Base-by-base conservation (phyloP, 257 asterid species). In the Osmanthus fragrans region DNA sequence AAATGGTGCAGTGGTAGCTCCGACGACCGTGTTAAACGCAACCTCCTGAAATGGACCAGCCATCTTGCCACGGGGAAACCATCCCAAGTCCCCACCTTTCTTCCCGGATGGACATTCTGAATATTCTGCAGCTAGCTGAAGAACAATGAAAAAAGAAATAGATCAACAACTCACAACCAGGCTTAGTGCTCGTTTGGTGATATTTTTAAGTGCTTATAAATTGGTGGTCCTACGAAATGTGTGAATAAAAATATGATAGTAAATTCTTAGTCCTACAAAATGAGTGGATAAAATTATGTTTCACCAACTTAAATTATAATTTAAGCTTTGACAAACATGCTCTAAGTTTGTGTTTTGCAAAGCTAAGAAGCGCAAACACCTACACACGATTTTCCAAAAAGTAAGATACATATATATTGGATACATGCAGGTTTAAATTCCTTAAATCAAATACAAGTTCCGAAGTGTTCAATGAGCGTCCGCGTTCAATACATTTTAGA, bases 1-100 rank as follows among this genome's bases (percentile, higher is more conserved):
- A 56, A 93, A 93, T 0, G 99, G 99, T 51, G 97, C 92, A 70
- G 97, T 90, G 64, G 97, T 92, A 68, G 73, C 95, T 60, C 99
- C 99, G 64, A 96, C 87, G 21, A 90, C 87, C 23, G 99, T 90
- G 89, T 82, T 90, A 77, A 96, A 96, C 27, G 99, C 99, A 78
- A 96, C 99, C 77, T 96, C 99, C 91, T 96, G 99, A 88, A 96
- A 96, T 1, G 99, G 99, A 69, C 99, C 98, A 36, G 99, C 99
- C 98, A 96, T 93, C 80, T 96, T 96, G 47, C 99, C 98, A 37
- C 99, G 97, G 1, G 99, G 99, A 79, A 96, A 93, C 98, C 98
- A 96, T 81, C 99, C 99, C 27, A 96, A 82, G 71, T 96, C 99
- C 23, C 99, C 98, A 37, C 99, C 99, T 77, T 96, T 96, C 90